These are phyloP conservation scores for Penicillium sp. DNA, from an alignment of 2,329 filamentous ascomycete species.

Conservation along the genomic window DNA sequence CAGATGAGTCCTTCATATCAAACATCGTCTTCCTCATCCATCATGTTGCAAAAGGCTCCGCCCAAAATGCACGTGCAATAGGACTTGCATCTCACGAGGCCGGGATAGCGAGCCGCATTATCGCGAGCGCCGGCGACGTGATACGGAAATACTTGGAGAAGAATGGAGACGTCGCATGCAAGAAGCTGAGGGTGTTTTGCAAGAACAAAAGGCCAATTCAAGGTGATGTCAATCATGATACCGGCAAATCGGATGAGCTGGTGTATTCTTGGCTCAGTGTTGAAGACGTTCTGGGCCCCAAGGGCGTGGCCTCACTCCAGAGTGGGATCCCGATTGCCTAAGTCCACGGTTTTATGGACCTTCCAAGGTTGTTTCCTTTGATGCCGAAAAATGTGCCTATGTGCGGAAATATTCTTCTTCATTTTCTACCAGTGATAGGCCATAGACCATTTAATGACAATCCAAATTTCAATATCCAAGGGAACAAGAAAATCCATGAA, in stretches of 20 bases:
- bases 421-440: too few species aligned
- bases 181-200: constrained; percentile 31
- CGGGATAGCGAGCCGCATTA: constrained; percentile 23
- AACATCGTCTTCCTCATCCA: constrained; percentile 28
- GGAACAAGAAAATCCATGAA: too few species aligned
- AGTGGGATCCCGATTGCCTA: constrained; percentile 25
- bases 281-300: constrained; percentile 20
- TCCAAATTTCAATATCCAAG: too few species aligned
- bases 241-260: constrained; percentile 12
- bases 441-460: too few species aligned
- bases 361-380: neutral
- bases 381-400: too few species aligned
- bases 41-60: constrained; percentile 26
- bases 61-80: constrained; percentile 13
- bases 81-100: constrained; percentile 9
- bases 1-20: constrained; percentile 26
- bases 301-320: constrained; percentile 20
- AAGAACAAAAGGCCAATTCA: constrained; percentile 26
- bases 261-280: constrained; percentile 13
- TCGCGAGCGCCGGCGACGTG: constrained; percentile 26
- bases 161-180: constrained; percentile 29
- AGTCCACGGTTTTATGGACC: constrained; percentile 2
- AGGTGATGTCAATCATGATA: constrained; percentile 14
- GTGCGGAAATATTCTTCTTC: too few species aligned
- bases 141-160: constrained; percentile 29